Evolutionary conservation across 176 grass and related monocot genomes (phyloP), one percentile per base, ranked within the genome.

Genomic region (Eremochloa ophiuroides): DNA sequence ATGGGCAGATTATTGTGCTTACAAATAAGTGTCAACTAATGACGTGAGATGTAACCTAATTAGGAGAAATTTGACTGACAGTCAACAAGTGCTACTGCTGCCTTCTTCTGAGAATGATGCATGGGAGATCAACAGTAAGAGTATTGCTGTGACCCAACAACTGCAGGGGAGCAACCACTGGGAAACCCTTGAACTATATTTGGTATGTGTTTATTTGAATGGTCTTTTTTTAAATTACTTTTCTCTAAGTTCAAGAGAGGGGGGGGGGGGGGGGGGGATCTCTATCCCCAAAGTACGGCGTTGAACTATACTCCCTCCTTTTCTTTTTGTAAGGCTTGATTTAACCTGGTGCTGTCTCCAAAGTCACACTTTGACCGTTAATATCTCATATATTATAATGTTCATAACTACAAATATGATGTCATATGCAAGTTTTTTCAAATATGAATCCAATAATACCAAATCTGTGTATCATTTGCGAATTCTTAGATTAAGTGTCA

Each of bases 121-220:
- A 41, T 74, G 41, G 23, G 88, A 88, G 69, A 66, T 71, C 27
- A 81, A 77, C 64, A 86, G 8, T 67, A 92, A 83, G 65, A 71
- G 51, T 79, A 89, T 83, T 60, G 59, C 82, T 50, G 61, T 75
- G 27, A 62, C 72, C 84, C 66, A 89, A 78, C 86, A 94, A 61
- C 71, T 91, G 44, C 87, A 85, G 17, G 90, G 92, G 86, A 95
- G 76, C 79, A 81, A 88, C 80, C 82, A 91, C 14, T 95, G 95
- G 95, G 92, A 98, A 85, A 85, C 84, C 80, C 92, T 98, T 84
- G 92, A 95, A 85, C 70, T 87, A 61, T 88, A 93, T 86, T 88
- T 95, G 77, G 95, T 98, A 89, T 79, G 86, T 85, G 11, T 12
- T 14, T 82, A 79, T 62, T 68, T 23, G 34, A 1, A 30, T 86